Percentiles rank a stretch among this genome's conserved stretches.
Evolutionary conservation across 2,329 filamentous ascomycete species (phyloP).

Genomic region (Alternaria sp.): DNA sequence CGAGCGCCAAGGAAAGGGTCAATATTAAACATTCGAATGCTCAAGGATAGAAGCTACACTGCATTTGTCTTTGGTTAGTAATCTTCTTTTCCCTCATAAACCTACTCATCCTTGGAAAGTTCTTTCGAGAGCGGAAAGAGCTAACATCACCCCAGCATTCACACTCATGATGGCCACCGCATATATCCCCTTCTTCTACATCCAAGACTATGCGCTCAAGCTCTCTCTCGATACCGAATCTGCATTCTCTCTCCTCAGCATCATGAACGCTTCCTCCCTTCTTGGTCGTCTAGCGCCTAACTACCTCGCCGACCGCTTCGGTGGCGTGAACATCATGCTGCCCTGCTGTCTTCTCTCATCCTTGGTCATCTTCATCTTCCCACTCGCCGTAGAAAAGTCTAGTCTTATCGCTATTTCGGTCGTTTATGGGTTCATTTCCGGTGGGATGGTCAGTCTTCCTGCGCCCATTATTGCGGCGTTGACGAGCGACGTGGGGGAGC

Average conservation of each 20-base stretch:
- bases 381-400: background rate
- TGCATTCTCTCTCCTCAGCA: background rate
- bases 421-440: slow-evolving; percentile 48
- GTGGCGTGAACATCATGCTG: slow-evolving; percentile 48
- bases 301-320: slow-evolving; percentile 1
- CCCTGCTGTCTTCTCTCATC: slow-evolving; percentile 38
- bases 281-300: background rate
- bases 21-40: slow-evolving; percentile 25
- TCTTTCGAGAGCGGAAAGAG: background rate
- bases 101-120: background rate
- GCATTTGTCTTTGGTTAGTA: background rate
- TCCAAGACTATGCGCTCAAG: background rate
- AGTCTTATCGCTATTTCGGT: background rate
- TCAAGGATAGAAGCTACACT: background rate
- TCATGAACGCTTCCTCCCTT: background rate
- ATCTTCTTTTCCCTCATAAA: background rate
- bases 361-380: slow-evolving; percentile 9
- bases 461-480: slow-evolving; percentile 49
- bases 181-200: background rate
- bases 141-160: background rate
- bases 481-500: slow-evolving; percentile 44
- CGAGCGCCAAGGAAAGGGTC: background rate
- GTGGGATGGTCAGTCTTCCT: slow-evolving; percentile 49
- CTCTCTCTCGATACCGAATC: background rate
- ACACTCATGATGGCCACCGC: background rate